These are phyloP conservation scores for Xylariaceae sp. DNA, from an alignment of 2,329 filamentous ascomycete genomes.

Conservation along the genomic window DNA sequence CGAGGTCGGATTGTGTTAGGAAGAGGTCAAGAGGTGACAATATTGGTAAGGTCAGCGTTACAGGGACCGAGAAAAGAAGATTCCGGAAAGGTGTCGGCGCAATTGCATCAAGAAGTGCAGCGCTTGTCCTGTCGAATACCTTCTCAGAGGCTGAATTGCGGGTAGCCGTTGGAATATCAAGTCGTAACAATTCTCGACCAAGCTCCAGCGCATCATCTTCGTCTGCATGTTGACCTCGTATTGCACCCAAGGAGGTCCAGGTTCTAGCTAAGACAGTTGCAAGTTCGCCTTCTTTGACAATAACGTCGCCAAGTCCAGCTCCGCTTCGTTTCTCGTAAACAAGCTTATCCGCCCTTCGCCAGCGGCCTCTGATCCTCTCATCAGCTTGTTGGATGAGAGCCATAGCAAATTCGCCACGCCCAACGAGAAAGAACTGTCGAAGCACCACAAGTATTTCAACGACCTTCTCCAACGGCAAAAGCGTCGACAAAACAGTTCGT, in stretches of 20 bases:
- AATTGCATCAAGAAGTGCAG: conserved; percentile 32
- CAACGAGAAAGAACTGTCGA: conserved; percentile 81
- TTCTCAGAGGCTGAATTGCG: conserved; percentile 35
- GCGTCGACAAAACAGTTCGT: conserved; percentile 74
- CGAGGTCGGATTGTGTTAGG: conserved; percentile 69
- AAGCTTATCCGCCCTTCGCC: conserved; percentile 59
- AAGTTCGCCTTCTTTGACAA: conserved; percentile 84
- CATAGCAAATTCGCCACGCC: conserved; percentile 86
- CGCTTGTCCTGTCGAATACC: conserved; percentile 27
- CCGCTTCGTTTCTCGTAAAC: conserved; percentile 55
- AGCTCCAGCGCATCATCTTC: conserved; percentile 82
- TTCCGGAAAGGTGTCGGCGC: conserved; percentile 66
- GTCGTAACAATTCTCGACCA: conserved; percentile 69
- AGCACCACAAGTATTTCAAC: conserved; percentile 73
- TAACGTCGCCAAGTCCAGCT: conserved; percentile 56
- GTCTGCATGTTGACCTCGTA: conserved; percentile 65
- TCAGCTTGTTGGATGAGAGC: conserved; percentile 83
- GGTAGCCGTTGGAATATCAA: conserved; percentile 56
- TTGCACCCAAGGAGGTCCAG: conserved; percentile 73
- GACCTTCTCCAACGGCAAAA: conserved; percentile 74
- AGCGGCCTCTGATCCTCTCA: conserved; percentile 69
- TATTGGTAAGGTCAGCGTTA: conserved; percentile 66
- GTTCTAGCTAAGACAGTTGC: conserved; percentile 70
- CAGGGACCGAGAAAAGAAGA: conserved; percentile 74
- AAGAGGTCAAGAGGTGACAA: conserved; percentile 83